A percentile compares a stretch with the other conserved stretches of the same genome.
Evolutionary conservation across 345 rosid genomes (phyloP).

Genomic region (Ceriops zippeliana): DNA sequence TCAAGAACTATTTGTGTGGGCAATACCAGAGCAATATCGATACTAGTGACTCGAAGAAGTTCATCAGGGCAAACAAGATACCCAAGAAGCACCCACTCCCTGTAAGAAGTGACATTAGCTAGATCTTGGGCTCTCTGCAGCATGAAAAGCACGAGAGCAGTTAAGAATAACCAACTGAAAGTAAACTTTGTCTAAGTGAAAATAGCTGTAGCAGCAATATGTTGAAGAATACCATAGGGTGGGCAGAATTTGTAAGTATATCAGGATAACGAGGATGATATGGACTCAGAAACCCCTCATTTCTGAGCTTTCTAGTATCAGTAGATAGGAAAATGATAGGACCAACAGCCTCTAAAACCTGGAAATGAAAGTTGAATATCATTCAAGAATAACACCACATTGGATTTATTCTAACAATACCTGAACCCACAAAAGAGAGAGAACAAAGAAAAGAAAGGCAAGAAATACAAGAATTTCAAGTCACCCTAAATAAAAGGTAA

Average conservation of each 20-base stretch:
- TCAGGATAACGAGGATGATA: constrained; percentile 98
- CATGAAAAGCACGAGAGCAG: constrained; percentile 17
- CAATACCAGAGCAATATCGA: constrained; percentile 89
- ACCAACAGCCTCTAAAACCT: constrained; percentile 99
- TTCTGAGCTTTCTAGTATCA: constrained; percentile 93
- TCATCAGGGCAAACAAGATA: constrained; percentile 99
- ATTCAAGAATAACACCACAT: neutral
- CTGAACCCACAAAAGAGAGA: neutral
- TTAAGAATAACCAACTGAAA: constrained; percentile 13
- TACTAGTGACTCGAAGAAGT: constrained; percentile 96
- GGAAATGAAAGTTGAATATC: constrained; percentile 27
- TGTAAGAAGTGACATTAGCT: constrained; percentile 91
- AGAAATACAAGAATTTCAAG: neutral
- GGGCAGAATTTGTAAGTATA: constrained; percentile 96
- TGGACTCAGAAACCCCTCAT: constrained; percentile 95
- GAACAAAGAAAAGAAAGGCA: neutral
- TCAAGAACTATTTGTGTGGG: neutral
- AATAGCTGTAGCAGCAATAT: neutral
- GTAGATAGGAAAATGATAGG: constrained; percentile 90
- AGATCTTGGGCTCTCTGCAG: constrained; percentile 97
- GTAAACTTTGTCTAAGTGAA: neutral
- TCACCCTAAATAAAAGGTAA: neutral
- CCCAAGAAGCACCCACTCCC: constrained; percentile 97
- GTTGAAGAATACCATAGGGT: constrained; percentile 69
- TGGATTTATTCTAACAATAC: neutral